A percentile compares a stretch with the other conserved stretches of the same genome.
Evolutionary conservation across 768 basidiomycete genomes (phyloP).

Genomic region (Gloeopeniophorella convolvens): DNA sequence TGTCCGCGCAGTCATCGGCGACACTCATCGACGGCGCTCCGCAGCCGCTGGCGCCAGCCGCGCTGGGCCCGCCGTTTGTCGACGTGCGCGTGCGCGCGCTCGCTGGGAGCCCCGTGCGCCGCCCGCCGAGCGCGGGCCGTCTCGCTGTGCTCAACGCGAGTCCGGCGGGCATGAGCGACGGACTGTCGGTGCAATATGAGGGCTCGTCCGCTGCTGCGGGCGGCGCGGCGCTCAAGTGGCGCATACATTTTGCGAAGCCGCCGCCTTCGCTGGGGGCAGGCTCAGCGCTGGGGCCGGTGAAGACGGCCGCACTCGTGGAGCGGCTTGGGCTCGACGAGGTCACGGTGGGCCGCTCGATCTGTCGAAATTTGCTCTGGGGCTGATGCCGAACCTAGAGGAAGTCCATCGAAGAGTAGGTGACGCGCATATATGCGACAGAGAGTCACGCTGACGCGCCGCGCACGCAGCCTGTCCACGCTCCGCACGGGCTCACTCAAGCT

Average conservation of each 20-base stretch:
- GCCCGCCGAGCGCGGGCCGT: neutral
- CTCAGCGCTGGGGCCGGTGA: slow-evolving; percentile 29
- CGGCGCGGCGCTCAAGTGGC: slow-evolving; percentile 29
- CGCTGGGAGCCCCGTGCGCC: slow-evolving; percentile 7
- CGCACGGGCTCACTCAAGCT: slow-evolving; percentile 31
- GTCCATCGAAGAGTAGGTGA: slow-evolving; percentile 24
- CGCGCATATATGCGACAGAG: neutral
- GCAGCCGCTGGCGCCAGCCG: neutral
- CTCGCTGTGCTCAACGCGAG: slow-evolving; percentile 2
- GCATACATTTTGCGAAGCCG: slow-evolving; percentile 35
- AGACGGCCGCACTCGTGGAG: slow-evolving; percentile 25
- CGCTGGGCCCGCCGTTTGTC: neutral
- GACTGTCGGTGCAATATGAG: slow-evolving; percentile 15
- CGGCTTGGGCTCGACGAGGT: slow-evolving; percentile 35
- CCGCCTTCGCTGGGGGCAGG: slow-evolving; percentile 30
- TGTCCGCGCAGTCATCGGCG: neutral
- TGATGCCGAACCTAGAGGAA: slow-evolving; percentile 19
- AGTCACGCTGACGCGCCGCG: neutral
- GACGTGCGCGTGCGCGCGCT: too few species aligned
- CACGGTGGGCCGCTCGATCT: slow-evolving; percentile 29
- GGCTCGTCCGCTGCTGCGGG: neutral
- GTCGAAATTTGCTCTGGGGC: neutral
- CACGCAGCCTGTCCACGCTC: slow-evolving; percentile 5
- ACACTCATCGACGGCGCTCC: neutral
- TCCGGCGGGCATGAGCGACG: slow-evolving; percentile 13